Base-by-base conservation (phyloP, 2,329 filamentous ascomycete genomes). In the Colletotrichum lupini region DNA sequence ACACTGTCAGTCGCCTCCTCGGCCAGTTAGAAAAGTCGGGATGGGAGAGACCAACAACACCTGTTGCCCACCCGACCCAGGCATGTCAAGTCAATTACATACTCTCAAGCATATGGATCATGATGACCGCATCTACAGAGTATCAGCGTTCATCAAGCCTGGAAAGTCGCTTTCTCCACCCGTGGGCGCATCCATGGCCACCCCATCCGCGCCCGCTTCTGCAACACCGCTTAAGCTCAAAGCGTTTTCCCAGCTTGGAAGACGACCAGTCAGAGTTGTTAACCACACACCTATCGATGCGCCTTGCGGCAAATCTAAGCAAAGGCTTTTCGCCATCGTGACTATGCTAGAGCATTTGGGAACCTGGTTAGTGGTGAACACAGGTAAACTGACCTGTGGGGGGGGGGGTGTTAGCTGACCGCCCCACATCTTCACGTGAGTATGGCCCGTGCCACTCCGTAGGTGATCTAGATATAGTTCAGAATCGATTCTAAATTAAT, bases 81-180 rank as follows among this genome's bases (percentile, higher is more conserved):
- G 56, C 46, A 57, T 37, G 56, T 52, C 22, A 59, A 59, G 57
- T 74, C 62, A 62, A 19, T 16, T 42, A 42, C 72, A 63, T 57
- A 63, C 55, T 53, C 56, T 73, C 62, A 60, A 67, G 61, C 72
- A 37, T 62, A 49, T 22, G 42, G 42, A 49, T 22, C 68, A 72
- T 71, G 72, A 74, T 72, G 72, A 74, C 72, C 72, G 72, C 72
- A 72, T 74, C 57, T 72, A 42, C 68, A 55, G 58, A 72, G 37
- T 60, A 62, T 67, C 72, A 74, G 71, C 49, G 67, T 67, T 35
- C 57, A 56, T 35, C 35, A 32, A 60, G 57, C 28, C 71, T 49
- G 30, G 28, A 35, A 19, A 46, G 35, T 42, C 57, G 19, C 19
- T 49, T 59, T 72, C 68, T 49, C 57, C 72, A 72, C 68, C 62